Percentiles rank a stretch among this genome's conserved stretches.
Conservation (phyloP, 257 asterid genomes). For the Gentiana dahurica region DNA sequence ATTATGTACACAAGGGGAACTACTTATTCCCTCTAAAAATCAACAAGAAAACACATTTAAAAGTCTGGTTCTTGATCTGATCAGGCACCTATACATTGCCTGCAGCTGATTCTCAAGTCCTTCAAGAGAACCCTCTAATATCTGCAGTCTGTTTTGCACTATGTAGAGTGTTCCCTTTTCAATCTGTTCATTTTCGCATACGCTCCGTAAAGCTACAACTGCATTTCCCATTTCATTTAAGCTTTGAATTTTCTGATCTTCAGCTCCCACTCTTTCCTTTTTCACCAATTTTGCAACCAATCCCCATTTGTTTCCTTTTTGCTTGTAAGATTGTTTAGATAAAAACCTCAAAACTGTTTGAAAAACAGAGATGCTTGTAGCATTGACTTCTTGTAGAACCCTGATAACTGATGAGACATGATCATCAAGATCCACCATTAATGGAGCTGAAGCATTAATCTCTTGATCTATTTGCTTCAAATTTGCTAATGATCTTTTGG, state of each 20-base stretch:
- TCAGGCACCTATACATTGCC: slow-evolving; percentile 20
- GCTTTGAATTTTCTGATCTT: slow-evolving; percentile 8
- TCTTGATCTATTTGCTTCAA: slow-evolving; percentile 17
- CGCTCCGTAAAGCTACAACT: slow-evolving; percentile 6
- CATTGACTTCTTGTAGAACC: slow-evolving; percentile 15
- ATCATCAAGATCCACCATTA: slow-evolving; percentile 9
- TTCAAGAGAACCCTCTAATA: slow-evolving; percentile 11
- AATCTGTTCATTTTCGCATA: slow-evolving; percentile 7
- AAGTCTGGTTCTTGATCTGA: slow-evolving; percentile 21
- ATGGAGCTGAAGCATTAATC: background rate
- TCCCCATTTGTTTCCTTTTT: slow-evolving; percentile 19
- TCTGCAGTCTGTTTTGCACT: slow-evolving; percentile 18
- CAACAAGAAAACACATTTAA: slow-evolving; percentile 21
- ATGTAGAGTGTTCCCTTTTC: background rate
- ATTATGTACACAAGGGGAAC: too few relatives aligned
- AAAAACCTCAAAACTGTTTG: slow-evolving; percentile 11
- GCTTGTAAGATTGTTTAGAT: slow-evolving; percentile 19
- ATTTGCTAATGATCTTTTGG: slow-evolving; percentile 1
- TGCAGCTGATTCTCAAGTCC: slow-evolving; percentile 19
- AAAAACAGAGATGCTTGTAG: slow-evolving; percentile 11
- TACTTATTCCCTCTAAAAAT: background rate
- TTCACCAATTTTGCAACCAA: slow-evolving; percentile 23
- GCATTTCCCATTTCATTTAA: slow-evolving; percentile 14
- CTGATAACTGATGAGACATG: slow-evolving; percentile 18
- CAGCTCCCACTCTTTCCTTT: slow-evolving; percentile 12